Conservation (phyloP, 768 basidiomycete genomes). For the Gloeostereum incarnatum region DNA sequence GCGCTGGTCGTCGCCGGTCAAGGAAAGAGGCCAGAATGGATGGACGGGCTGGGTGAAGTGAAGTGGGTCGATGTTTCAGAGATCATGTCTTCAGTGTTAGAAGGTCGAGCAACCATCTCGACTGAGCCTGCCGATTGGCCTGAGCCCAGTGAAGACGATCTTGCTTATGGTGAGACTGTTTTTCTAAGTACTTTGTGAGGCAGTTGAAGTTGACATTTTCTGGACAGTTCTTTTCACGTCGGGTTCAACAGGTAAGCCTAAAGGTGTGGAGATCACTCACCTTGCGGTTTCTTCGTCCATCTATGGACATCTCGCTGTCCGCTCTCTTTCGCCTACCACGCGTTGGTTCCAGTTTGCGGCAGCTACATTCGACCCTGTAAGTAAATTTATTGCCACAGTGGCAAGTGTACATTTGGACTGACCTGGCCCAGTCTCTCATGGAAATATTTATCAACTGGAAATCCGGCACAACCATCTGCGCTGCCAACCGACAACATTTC, state of each 20-base stretch:
- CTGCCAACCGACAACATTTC: conserved; percentile 2
- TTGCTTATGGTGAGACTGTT: conserved; percentile 4
- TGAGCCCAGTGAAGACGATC: conserved; percentile 1
- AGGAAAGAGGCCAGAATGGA: conserved; percentile 1
- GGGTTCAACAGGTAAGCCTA: conserved; percentile 14
- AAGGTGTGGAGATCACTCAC: conserved; percentile 11
- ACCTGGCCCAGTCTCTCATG: conserved; percentile 4
- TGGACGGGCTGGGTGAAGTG: background rate
- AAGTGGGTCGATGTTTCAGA: conserved; percentile 3
- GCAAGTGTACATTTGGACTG: background rate
- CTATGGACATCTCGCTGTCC: conserved; percentile 1
- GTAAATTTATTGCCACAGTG: background rate
- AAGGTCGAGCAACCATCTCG: background rate
- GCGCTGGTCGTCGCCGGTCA: conserved; percentile 1
- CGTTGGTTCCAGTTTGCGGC: conserved; percentile 7
- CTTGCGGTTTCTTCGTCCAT: conserved; percentile 4
- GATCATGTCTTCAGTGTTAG: background rate
- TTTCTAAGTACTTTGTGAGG: background rate
- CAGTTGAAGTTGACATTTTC: background rate
- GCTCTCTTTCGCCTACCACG: conserved; percentile 1
- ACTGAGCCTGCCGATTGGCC: too few species aligned
- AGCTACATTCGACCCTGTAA: conserved; percentile 5
- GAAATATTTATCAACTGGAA: conserved; percentile 5
- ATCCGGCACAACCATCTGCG: conserved; percentile 5
- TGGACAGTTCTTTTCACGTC: conserved; percentile 8